Percentiles rank a stretch among this genome's conserved stretches.
Evolutionary conservation across 2,329 filamentous ascomycete genomes (phyloP).

Genomic region (Emmonsiellopsis sp.): DNA sequence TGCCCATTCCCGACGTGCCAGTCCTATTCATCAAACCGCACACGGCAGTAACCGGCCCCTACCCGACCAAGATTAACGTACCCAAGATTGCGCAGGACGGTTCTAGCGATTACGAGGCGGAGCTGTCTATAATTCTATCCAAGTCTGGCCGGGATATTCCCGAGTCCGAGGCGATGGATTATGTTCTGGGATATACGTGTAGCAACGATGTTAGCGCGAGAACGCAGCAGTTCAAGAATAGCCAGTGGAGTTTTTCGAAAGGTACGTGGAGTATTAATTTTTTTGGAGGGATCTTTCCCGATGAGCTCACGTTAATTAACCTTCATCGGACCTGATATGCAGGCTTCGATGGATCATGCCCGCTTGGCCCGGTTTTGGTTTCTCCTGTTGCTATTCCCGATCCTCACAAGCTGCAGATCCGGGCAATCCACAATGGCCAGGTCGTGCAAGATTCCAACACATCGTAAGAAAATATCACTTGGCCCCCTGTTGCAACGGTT

Average conservation of each 20-base stretch:
- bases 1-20: slow-evolving; percentile 27
- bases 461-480: slow-evolving; percentile 7
- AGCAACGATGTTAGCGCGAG: slow-evolving; percentile 34
- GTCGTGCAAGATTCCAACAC: slow-evolving; percentile 30
- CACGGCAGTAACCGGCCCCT: slow-evolving; percentile 26
- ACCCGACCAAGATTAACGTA: slow-evolving; percentile 21
- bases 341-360: slow-evolving; percentile 27
- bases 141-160: slow-evolving; percentile 31
- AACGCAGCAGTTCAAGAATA: slow-evolving; percentile 29
- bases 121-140: slow-evolving; percentile 30
- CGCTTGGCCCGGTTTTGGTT: slow-evolving; percentile 31
- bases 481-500: not conserved
- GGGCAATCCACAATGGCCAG: slow-evolving; percentile 26
- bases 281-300: not conserved
- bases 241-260: slow-evolving; percentile 35
- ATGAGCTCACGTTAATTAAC: not conserved
- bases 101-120: slow-evolving; percentile 34
- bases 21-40: slow-evolving; percentile 34
- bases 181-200: slow-evolving; percentile 34
- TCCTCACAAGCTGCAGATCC: slow-evolving; percentile 25
- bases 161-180: slow-evolving; percentile 27
- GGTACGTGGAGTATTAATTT: slow-evolving; percentile 11
- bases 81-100: slow-evolving; percentile 27
- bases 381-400: slow-evolving; percentile 23
- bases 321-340: not conserved